phyloP scores from a whole-genome alignment of 2,329 filamentous ascomycete species.

The Cadophora sp. region DNA sequence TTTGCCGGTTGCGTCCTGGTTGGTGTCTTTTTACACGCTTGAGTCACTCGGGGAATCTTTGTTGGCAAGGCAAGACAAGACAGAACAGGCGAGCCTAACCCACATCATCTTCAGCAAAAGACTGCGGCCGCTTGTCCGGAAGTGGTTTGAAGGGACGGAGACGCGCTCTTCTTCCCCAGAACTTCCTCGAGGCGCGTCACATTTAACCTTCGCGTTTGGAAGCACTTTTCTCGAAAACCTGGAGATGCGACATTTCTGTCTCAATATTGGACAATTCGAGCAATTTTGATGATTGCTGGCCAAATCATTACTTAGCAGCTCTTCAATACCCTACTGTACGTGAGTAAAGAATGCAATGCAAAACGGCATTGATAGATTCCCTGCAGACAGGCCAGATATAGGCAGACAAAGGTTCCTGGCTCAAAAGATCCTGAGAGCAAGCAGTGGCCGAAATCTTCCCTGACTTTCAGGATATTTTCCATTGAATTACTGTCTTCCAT shows the following conservation, averaged over 20 bases:
- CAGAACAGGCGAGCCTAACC: background rate
- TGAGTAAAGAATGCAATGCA: background rate
- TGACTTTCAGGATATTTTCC: background rate
- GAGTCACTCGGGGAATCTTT: background rate
- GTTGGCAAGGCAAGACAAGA: background rate
- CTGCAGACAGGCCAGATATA: background rate
- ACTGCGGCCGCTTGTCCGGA: slow-evolving; percentile 1
- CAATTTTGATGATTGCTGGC: background rate
- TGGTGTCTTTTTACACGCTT: background rate
- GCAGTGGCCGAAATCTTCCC: background rate
- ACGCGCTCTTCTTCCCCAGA: slow-evolving; percentile 5
- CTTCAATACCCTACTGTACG: background rate
- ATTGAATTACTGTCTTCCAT: no score
- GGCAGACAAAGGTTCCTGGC: background rate
- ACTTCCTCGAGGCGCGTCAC: background rate
- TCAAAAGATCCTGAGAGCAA: background rate
- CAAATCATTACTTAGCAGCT: background rate
- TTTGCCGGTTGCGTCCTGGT: background rate
- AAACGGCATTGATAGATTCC: background rate
- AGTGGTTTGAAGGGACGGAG: background rate
- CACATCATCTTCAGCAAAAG: background rate
- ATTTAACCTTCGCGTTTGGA: background rate
- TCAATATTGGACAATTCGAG: background rate
- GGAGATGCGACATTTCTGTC: background rate
- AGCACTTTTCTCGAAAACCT: background rate